A percentile compares a stretch with the other conserved stretches of the same genome.
These are phyloP conservation scores for Diplodia seriata DNA, from an alignment of 2,329 filamentous ascomycete species.

Conservation along the genomic window DNA sequence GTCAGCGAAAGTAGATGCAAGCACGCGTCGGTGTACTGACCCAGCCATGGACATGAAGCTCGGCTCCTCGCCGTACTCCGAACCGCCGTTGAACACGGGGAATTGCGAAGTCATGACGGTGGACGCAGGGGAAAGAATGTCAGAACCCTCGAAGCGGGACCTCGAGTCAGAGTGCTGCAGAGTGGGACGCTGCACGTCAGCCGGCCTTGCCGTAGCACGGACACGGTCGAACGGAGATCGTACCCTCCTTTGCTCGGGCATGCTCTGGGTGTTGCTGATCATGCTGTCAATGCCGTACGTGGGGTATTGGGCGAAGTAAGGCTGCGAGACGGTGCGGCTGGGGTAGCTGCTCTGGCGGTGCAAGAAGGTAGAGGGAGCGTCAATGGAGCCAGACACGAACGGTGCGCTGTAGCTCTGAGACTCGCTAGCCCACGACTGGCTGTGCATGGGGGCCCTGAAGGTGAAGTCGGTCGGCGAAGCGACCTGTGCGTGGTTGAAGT, in stretches of 20 bases:
- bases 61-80: conserved; percentile 30
- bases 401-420: conserved; percentile 39
- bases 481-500: conserved; percentile 48
- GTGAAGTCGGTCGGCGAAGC: conserved; percentile 37
- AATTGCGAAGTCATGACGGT: conserved; percentile 37
- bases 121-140: conserved; percentile 44
- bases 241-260: conserved; percentile 21
- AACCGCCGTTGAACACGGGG: conserved; percentile 28
- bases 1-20: neutral
- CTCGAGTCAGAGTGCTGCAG: conserved; percentile 29
- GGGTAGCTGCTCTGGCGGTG: conserved; percentile 28
- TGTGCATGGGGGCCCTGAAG: conserved; percentile 28
- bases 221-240: conserved; percentile 22
- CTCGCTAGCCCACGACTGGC: conserved; percentile 40
- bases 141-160: conserved; percentile 26
- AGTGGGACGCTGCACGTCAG: conserved; percentile 26
- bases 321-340: conserved; percentile 21
- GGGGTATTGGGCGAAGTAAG: conserved; percentile 26
- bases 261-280: conserved; percentile 30
- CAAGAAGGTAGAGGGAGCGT: conserved; percentile 23
- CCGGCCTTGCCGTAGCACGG: conserved; percentile 22
- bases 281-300: conserved; percentile 31
- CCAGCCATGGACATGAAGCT: conserved; percentile 25
- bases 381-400: conserved; percentile 34
- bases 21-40: conserved; percentile 11